Base-by-base conservation (phyloP, 371 early-diverging fungal species). In the Mortierella sp. region DNA sequence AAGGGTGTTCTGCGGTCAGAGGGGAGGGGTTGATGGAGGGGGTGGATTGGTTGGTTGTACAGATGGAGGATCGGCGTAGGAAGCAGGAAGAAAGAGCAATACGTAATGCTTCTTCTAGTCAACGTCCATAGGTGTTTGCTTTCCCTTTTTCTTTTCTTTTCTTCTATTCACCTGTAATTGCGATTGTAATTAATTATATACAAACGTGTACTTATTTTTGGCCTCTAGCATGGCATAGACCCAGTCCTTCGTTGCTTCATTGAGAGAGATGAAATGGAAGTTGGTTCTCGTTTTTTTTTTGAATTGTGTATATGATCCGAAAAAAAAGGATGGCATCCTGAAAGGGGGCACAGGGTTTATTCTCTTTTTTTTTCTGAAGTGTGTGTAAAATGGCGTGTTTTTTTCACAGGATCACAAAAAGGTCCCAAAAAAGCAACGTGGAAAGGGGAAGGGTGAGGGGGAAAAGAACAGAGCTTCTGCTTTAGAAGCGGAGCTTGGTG, bases 401-500 rank as follows among this genome's bases (percentile, higher is more conserved):
- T 55, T 24, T 44, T 70, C 38, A 38, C 45, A 31, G 70, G n/a
- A 65, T 42, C 31, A 50, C 63, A 63, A 68, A 24, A 65, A 68
- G 65, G 16, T 42, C 31, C 42, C 42, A 38, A 38, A 74, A 65
- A 38, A 57, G 55, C 77, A 77, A 68, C n/a, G 42, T 24, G 38
- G 21, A 42, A 21, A 10, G 24, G 45, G 50, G 50, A 19, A 42
- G 28, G 65, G 50, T 1, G 50, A 14, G 1, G 60, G 54, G 60
- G 28, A 72, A 70, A 63, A 28, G 48, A 52, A 71, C 34, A 65
- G 54, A 80, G 8, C 44, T 8, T 68, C 38, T 68, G 68, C 68
- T 85, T 97, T 96, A 97, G 96, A 97, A 97, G 89, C 97, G 94
- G 88, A 99, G 97, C 96, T 99, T 99, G 93, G 95, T 94, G 95